Evolutionary conservation across 441 rosid species (phyloP).

Genomic region (Adansonia madagascariensis): DNA sequence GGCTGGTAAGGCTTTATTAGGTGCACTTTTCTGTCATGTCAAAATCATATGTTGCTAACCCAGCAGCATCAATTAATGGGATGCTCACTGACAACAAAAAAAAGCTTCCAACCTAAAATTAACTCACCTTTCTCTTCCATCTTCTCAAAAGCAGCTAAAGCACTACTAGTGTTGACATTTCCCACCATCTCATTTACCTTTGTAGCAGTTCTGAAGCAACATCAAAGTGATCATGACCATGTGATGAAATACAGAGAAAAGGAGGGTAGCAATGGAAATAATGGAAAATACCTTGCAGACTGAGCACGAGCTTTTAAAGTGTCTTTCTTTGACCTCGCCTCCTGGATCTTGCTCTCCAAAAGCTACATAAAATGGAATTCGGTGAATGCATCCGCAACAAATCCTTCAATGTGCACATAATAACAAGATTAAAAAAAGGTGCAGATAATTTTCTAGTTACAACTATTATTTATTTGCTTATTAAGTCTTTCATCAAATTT

Average conservation of each 20-base stretch:
- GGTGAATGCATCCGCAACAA: slow-evolving; percentile 29
- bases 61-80: neutral
- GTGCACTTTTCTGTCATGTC: neutral
- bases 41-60: neutral
- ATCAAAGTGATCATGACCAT: slow-evolving; percentile 15
- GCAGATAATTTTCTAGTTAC: neutral
- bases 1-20: neutral
- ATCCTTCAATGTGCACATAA: slow-evolving; percentile 21
- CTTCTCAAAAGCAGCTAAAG: slow-evolving; percentile 76
- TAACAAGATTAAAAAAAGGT: neutral
- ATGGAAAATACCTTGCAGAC: slow-evolving; percentile 67
- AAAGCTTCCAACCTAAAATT: slow-evolving; percentile 32
- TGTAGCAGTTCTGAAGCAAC: slow-evolving; percentile 60
- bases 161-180: slow-evolving; percentile 69
- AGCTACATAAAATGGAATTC: slow-evolving; percentile 54
- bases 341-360: slow-evolving; percentile 96
- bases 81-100: slow-evolving; percentile 5
- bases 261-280: slow-evolving; percentile 18
- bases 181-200: slow-evolving; percentile 82
- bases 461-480: neutral
- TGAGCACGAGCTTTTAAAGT: slow-evolving; percentile 95
- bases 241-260: neutral
- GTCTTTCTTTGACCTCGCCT: slow-evolving; percentile 95
- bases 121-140: slow-evolving; percentile 84
- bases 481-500: neutral